Evolutionary conservation across 1,284 basidiomycete genomes (phyloP), one percentile per base, ranked within the genome.

Genomic region (Tremellales sp.): DNA sequence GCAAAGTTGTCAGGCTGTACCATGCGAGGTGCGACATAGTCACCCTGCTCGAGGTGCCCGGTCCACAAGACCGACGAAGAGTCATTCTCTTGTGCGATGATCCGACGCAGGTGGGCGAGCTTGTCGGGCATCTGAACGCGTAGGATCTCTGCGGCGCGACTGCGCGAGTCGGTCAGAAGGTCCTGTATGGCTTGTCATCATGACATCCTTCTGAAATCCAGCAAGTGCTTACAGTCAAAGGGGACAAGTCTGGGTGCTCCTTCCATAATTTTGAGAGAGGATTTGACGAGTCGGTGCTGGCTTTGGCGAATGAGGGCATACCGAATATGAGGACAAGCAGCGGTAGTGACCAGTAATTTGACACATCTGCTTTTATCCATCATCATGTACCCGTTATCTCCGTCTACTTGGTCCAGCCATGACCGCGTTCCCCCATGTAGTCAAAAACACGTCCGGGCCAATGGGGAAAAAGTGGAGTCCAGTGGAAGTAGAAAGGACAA

Each of bases 211-310:
- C 29, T 33, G 29, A 33, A 33, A n/a, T n/a, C 10, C 29, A n/a
- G 29, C 29, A 10, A 8, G 10, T 2, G 13, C n/a, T n/a, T n/a
- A n/a, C n/a, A n/a, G n/a, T n/a, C n/a, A n/a, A n/a, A n/a, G n/a
- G n/a, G n/a, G n/a, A n/a, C 8, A 58, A 2, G 23, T 58, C 48
- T 11, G 57, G 44, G 12, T 49, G 49, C 2, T 52, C 37, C 17
- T 60, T 60, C 25, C 53, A 52, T 4, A 48, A 46, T 47, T 62
- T 64, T 49, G 60, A 62, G 17, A 64, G 57, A 25, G 58, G 48
- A 4, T 53, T 53, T 56, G 62, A 53, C 41, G 56, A 56, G 22
- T 58, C 56, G 25, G 50, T 26, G 5, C 36, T 29, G 21, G 23
- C 43, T n/a, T n/a, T n/a, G 23, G 51, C 43, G 46, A 53, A 53